A percentile compares a stretch with the other conserved stretches of the same genome.
Evolutionary conservation across 352 stramenopile genomes (phyloP).

Genomic region (Saprolegnia diclina): DNA sequence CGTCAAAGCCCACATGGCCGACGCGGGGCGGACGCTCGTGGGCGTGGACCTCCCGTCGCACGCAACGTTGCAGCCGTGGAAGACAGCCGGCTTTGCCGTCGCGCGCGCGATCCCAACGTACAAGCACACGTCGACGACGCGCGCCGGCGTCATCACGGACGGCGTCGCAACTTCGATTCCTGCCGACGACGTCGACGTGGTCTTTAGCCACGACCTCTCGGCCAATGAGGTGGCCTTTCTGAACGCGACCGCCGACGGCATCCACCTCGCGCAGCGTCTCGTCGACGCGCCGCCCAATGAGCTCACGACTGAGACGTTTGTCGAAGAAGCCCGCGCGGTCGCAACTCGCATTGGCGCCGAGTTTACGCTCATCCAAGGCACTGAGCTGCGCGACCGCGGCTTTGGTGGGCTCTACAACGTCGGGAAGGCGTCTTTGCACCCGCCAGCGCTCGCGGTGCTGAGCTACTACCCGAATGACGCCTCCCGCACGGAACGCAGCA

Average conservation of each 20-base stretch:
- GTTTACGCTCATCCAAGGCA: conserved; percentile 81
- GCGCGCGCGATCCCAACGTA: conserved; percentile 44
- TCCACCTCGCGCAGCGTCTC: conserved; percentile 81
- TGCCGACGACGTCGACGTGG: conserved; percentile 43
- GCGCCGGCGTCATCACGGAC: conserved; percentile 35
- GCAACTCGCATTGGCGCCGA: conserved; percentile 52
- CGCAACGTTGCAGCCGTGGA: conserved; percentile 42
- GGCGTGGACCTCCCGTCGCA: conserved; percentile 51
- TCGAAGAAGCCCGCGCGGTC: conserved; percentile 65
- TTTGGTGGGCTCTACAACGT: conserved; percentile 92
- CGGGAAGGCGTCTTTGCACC: conserved; percentile 83
- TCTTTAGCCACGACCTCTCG: conserved; percentile 41
- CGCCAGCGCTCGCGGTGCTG: conserved; percentile 88
- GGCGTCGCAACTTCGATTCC: conserved; percentile 27
- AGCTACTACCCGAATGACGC: conserved; percentile 56
- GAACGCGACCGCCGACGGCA: conserved; percentile 67
- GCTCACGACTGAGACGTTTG: conserved; percentile 85
- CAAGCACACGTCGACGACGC: conserved; percentile 43
- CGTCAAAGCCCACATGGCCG: conserved; percentile 39
- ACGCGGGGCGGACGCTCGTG: conserved; percentile 42
- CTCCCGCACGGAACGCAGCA: conserved; percentile 34
- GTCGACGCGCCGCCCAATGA: conserved; percentile 88
- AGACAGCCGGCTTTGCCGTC: conserved; percentile 40
- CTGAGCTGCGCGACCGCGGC: conserved; percentile 82
- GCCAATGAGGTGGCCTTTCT: conserved; percentile 34